Base-by-base conservation (phyloP, 192 early-diverging fungal genomes). In the Fimicolochytrium jonesii region DNA sequence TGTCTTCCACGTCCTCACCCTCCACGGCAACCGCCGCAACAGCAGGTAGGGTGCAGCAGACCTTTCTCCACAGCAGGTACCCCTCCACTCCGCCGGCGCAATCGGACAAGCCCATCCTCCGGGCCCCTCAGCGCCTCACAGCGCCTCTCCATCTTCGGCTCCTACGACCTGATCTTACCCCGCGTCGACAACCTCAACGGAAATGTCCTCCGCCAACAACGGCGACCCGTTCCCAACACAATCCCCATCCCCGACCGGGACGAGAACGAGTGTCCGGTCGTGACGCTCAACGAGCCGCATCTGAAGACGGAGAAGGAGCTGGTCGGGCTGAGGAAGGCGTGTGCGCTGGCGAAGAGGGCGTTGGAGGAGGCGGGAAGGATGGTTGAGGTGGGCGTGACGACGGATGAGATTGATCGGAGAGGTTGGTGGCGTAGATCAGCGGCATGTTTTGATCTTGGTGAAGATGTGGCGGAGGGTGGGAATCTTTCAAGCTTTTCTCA, bases 231-330 rank as follows among this genome's bases (percentile, higher is more conserved):
- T 33, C 69, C 61, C 5, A n/a, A 32, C 0, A 5, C 11, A 6
- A 58, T 70, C 15, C 69, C 49, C 3, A 32, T 56, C 11, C 69
- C 69, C 6, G 26, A 49, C 23, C 65, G 65, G 31, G 62, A 64
- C 13, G 25, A 2, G 2, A 62, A 51, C 33, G 61, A 56, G 0
- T 18, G 51, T 9, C 69, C 69, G 25, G 46, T 45, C 25, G 69
- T 65, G 10, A 28, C 42, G 18, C 51, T 69, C n/a, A 9, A 13
- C 37, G 25, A 25, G 13, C 60, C 61, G 10, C 32, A 65, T 20
- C 25, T 64, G 29, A 64, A 65, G 41, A 22, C 7, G 9, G 39
- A 13, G 6, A 57, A 32, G n/a, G 69, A 58, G 11, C 22, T 50
- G 13, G 50, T 28, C 4, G 33, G 39, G 22, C 44, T 70, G 62